Conservation (phyloP, 2,329 filamentous ascomycete species). For the Ophiosphaerella korrae region DNA sequence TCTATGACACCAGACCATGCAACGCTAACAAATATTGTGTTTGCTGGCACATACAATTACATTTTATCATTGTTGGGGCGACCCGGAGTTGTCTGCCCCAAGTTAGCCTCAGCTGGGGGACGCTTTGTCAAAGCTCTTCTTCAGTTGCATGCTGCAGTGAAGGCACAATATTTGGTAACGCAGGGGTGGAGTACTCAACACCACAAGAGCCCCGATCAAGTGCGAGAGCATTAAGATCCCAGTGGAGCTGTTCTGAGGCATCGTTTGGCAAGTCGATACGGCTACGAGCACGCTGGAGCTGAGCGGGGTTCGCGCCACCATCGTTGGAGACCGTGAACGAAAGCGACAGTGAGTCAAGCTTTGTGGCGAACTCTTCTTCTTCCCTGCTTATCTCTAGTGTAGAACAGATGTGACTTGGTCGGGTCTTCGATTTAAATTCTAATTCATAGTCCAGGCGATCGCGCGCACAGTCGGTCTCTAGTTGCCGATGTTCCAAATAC, state of each 20-base stretch:
- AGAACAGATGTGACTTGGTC: slow-evolving; percentile 39
- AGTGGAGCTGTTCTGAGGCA: slow-evolving; percentile 43
- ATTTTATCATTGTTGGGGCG: not conserved
- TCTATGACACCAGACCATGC: not conserved
- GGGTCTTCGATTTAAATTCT: slow-evolving; percentile 27
- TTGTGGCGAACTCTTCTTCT: slow-evolving; percentile 37
- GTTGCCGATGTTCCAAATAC: slow-evolving; percentile 35
- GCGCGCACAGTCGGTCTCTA: slow-evolving; percentile 33
- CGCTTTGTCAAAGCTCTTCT: slow-evolving; percentile 28
- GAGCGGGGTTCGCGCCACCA: slow-evolving; percentile 5
- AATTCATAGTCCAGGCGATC: slow-evolving; percentile 34
- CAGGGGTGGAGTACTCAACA: slow-evolving; percentile 33
- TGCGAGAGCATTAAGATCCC: slow-evolving; percentile 38
- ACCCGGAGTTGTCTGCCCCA: too few species aligned
- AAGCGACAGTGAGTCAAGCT: slow-evolving; percentile 39
- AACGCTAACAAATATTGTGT: not conserved
- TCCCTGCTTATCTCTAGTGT: slow-evolving; percentile 37
- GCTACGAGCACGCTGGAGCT: slow-evolving; percentile 17
- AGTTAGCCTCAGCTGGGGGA: too few species aligned
- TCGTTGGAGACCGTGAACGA: slow-evolving; percentile 33
- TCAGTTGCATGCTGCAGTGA: slow-evolving; percentile 17
- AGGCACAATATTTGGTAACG: slow-evolving; percentile 13
- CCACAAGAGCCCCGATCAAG: slow-evolving; percentile 42
- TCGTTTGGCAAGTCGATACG: slow-evolving; percentile 37
- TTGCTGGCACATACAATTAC: not conserved